Evolutionary conservation across 495 filamentous ascomycete genomes (phyloP).

Genomic region (Neurospora sp.): DNA sequence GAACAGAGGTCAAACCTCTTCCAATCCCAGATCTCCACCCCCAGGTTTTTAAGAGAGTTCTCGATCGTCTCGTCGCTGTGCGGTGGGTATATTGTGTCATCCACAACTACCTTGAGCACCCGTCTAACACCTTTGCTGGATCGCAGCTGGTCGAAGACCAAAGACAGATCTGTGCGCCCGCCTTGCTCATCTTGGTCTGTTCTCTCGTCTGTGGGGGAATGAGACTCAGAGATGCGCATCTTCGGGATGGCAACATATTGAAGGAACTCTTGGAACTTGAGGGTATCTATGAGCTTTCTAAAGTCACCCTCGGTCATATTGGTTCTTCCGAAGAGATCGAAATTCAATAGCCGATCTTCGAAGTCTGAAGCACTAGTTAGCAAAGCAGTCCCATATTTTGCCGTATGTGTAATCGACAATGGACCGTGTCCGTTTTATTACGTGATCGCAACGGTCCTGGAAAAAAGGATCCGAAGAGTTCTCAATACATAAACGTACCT

Average conservation of each 20-base stretch:
- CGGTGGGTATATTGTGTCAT: slow-evolving; percentile 14
- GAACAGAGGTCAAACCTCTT: slow-evolving; percentile 25
- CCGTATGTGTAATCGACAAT: neutral
- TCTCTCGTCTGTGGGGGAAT: neutral
- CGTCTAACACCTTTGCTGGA: slow-evolving; percentile 14
- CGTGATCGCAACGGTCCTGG: neutral
- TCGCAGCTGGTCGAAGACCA: slow-evolving; percentile 16
- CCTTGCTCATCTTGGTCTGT: slow-evolving; percentile 3
- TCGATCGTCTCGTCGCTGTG: slow-evolving; percentile 31
- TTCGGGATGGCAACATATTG: slow-evolving; percentile 24
- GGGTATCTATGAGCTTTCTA: slow-evolving; percentile 9
- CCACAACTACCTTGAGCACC: slow-evolving; percentile 25
- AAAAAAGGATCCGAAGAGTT: neutral
- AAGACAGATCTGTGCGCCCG: slow-evolving; percentile 15
- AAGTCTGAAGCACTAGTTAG: neutral
- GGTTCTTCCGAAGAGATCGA: slow-evolving; percentile 15
- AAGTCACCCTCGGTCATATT: slow-evolving; percentile 13
- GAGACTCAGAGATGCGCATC: slow-evolving; percentile 8
- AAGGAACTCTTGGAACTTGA: slow-evolving; percentile 23
- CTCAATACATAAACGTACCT: neutral
- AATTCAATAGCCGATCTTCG: slow-evolving; percentile 10
- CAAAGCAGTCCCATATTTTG: neutral
- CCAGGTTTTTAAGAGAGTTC: slow-evolving; percentile 16
- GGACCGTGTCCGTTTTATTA: neutral
- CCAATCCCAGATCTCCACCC: slow-evolving; percentile 30